Evolutionary conservation across 768 basidiomycete species (phyloP), one percentile per base, ranked within the genome.

Genomic region (Tricholoma saponaceum): DNA sequence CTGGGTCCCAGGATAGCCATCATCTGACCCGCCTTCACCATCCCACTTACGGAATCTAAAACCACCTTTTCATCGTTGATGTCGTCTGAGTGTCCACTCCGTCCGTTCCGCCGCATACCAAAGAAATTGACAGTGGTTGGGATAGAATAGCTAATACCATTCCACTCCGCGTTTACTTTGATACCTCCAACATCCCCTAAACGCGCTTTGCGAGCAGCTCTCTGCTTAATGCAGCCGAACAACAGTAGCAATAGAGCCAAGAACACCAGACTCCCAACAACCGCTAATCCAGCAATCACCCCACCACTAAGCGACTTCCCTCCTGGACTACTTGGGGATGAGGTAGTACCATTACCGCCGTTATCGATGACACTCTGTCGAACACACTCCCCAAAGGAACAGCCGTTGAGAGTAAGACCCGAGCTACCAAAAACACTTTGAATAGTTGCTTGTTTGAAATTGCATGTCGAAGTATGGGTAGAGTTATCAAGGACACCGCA

Each of bases 1-100:
- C 89, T 91, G 0, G 95, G 94, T 0, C 95, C 95, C 3, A 98
- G 80, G 55, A 97, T 84, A n/a, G 90, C 91, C 81, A 93, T 86
- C 77, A 97, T 85, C 59, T 90, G 83, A 9, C 95, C 94, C 0
- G 92, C 83, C 2, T 75, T 72, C n/a, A 96, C 83, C 9, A 72
- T 69, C 0, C 95, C 95, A 50, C 73, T 83, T 28, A 94, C 78
- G 39, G 75, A 74, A 65, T 92, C 85, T 39, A 98, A 74, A 14
- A 97, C 79, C 35, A 82, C 75, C 64, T 87, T 84, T 51, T 85
- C 84, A 58, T 81, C 74, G 58, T 74, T 73, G 47, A 60, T 30
- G 28, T 62, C 16, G n/a, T 28, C 26, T 61, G 16, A 23, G 23
- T 14, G 56, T 14, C 58, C 52, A 26, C 56, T 56, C 25, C 49